Evolutionary conservation across 2,329 filamentous ascomycete species (phyloP), one percentile per base, ranked within the genome.

Genomic region (Penicillium paneum): DNA sequence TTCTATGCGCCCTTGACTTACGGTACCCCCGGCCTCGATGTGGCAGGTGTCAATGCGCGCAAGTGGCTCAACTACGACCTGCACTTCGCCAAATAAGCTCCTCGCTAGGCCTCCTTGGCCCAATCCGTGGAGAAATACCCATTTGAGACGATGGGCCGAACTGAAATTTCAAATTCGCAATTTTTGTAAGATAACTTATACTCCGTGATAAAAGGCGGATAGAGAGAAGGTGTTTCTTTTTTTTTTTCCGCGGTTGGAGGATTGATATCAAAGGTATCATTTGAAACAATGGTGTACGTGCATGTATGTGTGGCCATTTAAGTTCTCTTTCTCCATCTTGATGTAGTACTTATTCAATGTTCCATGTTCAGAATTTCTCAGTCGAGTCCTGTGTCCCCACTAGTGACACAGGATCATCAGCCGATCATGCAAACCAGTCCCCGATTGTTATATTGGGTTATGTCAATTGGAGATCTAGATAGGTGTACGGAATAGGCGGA

Each of bases 1-100:
- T 97, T 90, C 82, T 99, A 96, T 80, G 83, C 95, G 60, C 94
- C 94, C 19, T 78, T 99, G 69, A 99, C 94, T 1, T 99, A 99
- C 72, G 94, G 94, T 50, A 92, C 90, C 71, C 94, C 94, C 5
- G 93, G 93, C 32, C 81, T 99, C 67, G 84, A 81, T 52, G 87
- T 96, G 17, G 84, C 87, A 12, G 81, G 91, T 71, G 89, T 99
- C 29, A 76, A 88, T 59, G 83, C 87, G 59, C 86, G 94, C 74
- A 97, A 97, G 81, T 97, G 93, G 93, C 81, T 99, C 62, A 89
- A 90, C 61, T 99, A 97, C 72, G 94, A 99, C 73, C 81, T 99
- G 71, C 94, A 99, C 78, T 99, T 99, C 79, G 94, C 94, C 56
- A 99, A 99, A 84, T 99, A 88, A 78, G 58, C 34, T 31, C 45